These are phyloP conservation scores for Sarocladium brachiariae DNA, from an alignment of 2,329 filamentous ascomycete species.

Conservation along the genomic window DNA sequence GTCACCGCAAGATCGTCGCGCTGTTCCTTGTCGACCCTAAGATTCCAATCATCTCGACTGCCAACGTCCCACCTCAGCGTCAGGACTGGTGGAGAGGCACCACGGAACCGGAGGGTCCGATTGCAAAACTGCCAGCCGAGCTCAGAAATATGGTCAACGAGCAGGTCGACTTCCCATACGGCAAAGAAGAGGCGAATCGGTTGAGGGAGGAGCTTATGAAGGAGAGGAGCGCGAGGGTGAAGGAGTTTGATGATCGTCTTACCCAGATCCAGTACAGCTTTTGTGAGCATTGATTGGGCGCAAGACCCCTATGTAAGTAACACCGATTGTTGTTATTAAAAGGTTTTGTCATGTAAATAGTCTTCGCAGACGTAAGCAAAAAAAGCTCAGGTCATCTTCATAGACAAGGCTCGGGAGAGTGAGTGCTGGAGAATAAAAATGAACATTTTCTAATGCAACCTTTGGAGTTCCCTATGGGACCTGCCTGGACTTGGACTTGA, in stretches of 20 bases:
- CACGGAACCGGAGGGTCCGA: not conserved
- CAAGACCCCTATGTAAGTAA: too few relatives aligned
- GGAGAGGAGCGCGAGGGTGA: conserved; percentile 17
- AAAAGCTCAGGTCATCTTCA: too few relatives aligned
- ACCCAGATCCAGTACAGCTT: conserved; percentile 15
- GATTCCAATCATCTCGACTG: conserved; percentile 34
- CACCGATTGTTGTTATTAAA: too few relatives aligned
- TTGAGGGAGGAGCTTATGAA: conserved; percentile 21
- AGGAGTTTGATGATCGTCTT: conserved; percentile 7
- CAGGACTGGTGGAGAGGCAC: conserved; percentile 26
- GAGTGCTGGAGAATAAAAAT: not conserved
- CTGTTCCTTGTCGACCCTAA: conserved; percentile 56
- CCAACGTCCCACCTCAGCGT: conserved; percentile 39
- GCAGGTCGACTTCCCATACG: conserved; percentile 18
- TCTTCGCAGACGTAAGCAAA: too few relatives aligned
- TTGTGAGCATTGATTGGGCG: conserved; percentile 23
- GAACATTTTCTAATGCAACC: not conserved
- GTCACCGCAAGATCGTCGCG: conserved; percentile 53
- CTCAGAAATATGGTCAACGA: conserved; percentile 16
- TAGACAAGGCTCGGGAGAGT: too few relatives aligned
- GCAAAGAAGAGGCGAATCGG: conserved; percentile 17
- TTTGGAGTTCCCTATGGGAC: too few relatives aligned
- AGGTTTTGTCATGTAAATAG: too few relatives aligned
- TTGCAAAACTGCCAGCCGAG: conserved; percentile 16
- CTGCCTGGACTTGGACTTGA: too few relatives aligned